Evolutionary conservation across 106 monocot genomes (phyloP).

Genomic region (Xerophyta viscosa): DNA sequence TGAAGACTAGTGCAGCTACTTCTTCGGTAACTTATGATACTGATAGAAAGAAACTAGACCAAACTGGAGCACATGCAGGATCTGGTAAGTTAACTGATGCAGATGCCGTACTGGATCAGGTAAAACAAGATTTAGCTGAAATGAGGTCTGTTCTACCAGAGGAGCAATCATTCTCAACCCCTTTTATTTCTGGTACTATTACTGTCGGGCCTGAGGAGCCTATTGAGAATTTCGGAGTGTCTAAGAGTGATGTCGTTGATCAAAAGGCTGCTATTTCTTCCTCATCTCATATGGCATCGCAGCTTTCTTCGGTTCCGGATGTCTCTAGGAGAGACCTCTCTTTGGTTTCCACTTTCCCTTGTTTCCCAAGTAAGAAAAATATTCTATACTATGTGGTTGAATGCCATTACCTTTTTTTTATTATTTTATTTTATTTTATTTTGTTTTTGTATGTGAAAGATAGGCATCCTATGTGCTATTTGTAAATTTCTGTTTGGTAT

Average conservation of each 20-base stretch:
- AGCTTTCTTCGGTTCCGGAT: neutral
- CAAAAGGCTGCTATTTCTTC: conserved; percentile 8
- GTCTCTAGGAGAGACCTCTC: neutral
- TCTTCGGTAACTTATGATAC: neutral
- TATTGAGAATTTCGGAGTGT: conserved; percentile 4
- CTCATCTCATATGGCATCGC: conserved; percentile 5
- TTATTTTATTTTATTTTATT: too few species aligned
- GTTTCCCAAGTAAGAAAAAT: conserved; percentile 26
- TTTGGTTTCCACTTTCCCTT: conserved; percentile 3
- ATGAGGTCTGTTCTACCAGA: conserved; percentile 12
- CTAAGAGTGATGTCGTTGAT: conserved; percentile 4
- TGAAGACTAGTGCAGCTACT: conserved; percentile 2
- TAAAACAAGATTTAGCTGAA: conserved; percentile 6
- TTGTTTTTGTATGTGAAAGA: too few species aligned
- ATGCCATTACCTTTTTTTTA: too few species aligned
- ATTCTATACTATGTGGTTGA: too few species aligned
- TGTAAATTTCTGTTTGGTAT: too few species aligned
- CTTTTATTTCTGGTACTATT: conserved; percentile 18
- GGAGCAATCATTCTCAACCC: too few species aligned
- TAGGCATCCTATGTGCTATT: too few species aligned
- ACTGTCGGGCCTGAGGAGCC: conserved; percentile 19
- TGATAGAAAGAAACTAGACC: conserved; percentile 8
- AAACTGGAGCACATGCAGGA: conserved; percentile 8
- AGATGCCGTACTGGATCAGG: conserved; percentile 6
- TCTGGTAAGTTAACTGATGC: too few species aligned